Conservation (phyloP, 2,329 filamentous ascomycete genomes). For the Cladophialophora yegresii region DNA sequence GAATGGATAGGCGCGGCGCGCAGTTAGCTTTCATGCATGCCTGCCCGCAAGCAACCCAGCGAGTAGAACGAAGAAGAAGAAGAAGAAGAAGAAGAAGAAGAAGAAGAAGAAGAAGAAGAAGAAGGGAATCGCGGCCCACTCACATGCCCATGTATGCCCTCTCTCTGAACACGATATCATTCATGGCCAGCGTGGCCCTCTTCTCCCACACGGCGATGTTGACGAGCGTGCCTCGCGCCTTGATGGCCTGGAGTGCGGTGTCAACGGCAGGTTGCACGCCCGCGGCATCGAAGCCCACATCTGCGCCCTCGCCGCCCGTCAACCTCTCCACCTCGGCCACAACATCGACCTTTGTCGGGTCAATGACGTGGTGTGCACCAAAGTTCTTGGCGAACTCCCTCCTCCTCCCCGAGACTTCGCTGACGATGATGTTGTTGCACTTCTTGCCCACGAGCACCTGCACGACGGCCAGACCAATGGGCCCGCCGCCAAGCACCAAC, state of each 20-base stretch:
- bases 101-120: background rate
- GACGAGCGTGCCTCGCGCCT: slow-evolving; percentile 55
- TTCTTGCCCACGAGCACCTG: slow-evolving; percentile 50
- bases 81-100: background rate
- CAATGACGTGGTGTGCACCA: slow-evolving; percentile 55
- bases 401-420: slow-evolving; percentile 52
- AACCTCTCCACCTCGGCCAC: slow-evolving; percentile 42
- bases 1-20: no score
- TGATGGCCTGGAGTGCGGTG: slow-evolving; percentile 51
- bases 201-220: slow-evolving; percentile 62
- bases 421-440: slow-evolving; percentile 54
- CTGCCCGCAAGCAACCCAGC: no score
- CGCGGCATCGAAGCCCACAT: slow-evolving; percentile 57
- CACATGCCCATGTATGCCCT: slow-evolving; percentile 54
- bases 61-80: background rate
- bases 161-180: slow-evolving; percentile 57
- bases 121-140: background rate
- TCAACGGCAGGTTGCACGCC: slow-evolving; percentile 56
- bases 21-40: no score
- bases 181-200: slow-evolving; percentile 52
- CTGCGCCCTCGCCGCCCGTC: slow-evolving; percentile 48
- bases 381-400: slow-evolving; percentile 55
- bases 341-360: slow-evolving; percentile 54
- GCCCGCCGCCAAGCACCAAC: slow-evolving; percentile 56
- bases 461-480: slow-evolving; percentile 56